Conservation (phyloP, 352 stramenopile genomes). For the Paralagenidium karlingii region DNA sequence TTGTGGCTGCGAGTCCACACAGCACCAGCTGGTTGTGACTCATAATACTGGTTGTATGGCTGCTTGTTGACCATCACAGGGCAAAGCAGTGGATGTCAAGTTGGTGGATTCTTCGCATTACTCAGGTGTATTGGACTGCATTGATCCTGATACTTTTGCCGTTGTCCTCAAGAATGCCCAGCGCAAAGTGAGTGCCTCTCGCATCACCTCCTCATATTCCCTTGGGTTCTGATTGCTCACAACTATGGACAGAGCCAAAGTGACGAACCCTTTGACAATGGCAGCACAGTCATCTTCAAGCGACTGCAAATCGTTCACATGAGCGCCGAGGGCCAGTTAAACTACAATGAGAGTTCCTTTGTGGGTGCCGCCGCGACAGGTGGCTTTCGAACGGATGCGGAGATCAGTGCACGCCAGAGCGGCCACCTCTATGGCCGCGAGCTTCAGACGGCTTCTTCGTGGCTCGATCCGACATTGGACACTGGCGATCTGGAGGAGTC, state of each 20-base stretch:
- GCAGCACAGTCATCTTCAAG: conserved; percentile 68
- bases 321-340: conserved; percentile 33
- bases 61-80: no score
- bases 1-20: neutral
- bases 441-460: conserved; percentile 55
- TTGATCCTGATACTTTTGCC: conserved; percentile 76
- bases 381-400: conserved; percentile 78
- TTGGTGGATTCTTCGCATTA: conserved; percentile 49
- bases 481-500: conserved; percentile 56
- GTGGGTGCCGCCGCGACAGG: conserved; percentile 1
- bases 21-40: neutral
- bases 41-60: neutral
- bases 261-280: conserved; percentile 43
- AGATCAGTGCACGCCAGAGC: conserved; percentile 72
- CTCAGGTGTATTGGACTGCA: conserved; percentile 58
- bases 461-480: conserved; percentile 71
- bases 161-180: conserved; percentile 71
- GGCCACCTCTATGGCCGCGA: conserved; percentile 49
- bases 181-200: conserved; percentile 12
- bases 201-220: neutral
- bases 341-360: conserved; percentile 33
- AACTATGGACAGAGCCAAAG: conserved; percentile 7
- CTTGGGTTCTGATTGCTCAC: neutral
- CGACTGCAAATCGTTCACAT: conserved; percentile 51
- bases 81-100: conserved; percentile 58